Evolutionary conservation across 768 basidiomycete genomes (phyloP).

Genomic region (Tubosaeta brunneosetosa): DNA sequence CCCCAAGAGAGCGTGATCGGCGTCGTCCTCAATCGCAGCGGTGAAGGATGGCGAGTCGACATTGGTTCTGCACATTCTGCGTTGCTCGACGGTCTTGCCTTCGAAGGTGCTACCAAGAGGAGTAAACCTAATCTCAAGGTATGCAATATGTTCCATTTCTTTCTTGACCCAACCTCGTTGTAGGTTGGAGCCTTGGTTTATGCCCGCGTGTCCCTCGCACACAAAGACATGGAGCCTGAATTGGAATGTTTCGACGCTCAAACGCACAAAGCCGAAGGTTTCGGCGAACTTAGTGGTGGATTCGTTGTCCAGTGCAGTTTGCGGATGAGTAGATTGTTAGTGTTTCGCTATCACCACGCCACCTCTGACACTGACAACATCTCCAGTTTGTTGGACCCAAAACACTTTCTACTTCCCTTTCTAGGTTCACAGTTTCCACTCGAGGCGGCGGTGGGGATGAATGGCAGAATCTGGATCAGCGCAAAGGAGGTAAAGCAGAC

Average conservation of each 20-base stretch:
- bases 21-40: conserved; percentile 69
- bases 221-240: conserved; percentile 98
- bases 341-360: conserved; percentile 12
- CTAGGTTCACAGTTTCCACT: conserved; percentile 81
- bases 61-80: conserved; percentile 88
- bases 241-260: conserved; percentile 95
- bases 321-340: conserved; percentile 81
- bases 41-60: conserved; percentile 91
- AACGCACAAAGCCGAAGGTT: conserved; percentile 87
- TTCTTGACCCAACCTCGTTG: conserved; percentile 5
- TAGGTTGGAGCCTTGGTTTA: conserved; percentile 91
- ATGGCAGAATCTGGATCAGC: conserved; percentile 89
- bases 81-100: conserved; percentile 82
- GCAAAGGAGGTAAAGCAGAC: conserved; percentile 68
- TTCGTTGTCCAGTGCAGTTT: conserved; percentile 79
- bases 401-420: conserved; percentile 76
- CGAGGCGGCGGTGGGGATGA: conserved; percentile 85
- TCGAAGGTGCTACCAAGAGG: conserved; percentile 93
- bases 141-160: conserved; percentile 5
- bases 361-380: conserved; percentile 2
- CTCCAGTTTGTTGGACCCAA: conserved; percentile 69
- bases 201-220: conserved; percentile 87
- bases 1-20: conserved; percentile 88
- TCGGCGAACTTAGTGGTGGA: conserved; percentile 89
- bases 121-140: conserved; percentile 94